Conservation (phyloP, 352 stramenopile species). For the Phytophthora sojae region DNA sequence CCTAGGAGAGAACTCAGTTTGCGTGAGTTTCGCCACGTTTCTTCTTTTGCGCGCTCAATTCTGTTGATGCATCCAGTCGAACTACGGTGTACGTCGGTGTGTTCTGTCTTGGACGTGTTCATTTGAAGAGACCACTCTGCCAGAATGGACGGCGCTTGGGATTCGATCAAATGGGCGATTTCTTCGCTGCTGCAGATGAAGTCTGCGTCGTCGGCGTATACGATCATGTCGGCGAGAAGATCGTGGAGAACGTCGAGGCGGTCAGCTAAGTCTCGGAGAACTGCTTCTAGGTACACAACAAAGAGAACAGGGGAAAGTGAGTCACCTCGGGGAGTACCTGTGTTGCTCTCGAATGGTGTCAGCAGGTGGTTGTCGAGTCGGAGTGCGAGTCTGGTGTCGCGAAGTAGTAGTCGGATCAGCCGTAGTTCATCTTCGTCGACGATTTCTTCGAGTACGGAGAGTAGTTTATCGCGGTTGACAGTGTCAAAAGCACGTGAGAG, state of each 20-base stretch:
- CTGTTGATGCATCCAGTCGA: not conserved
- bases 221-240: conserved; percentile 16
- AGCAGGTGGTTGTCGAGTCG: not conserved
- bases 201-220: conserved; percentile 12
- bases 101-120: conserved; percentile 20
- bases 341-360: conserved; percentile 20
- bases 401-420: conserved; percentile 12
- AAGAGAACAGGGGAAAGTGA: conserved; percentile 24
- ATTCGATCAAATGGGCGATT: conserved; percentile 1
- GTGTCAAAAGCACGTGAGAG: conserved; percentile 18
- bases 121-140: conserved; percentile 12
- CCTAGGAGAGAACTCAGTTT: conserved; percentile 20
- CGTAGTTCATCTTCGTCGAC: conserved; percentile 13
- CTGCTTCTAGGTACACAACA: conserved; percentile 23
- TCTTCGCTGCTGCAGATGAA: conserved; percentile 3
- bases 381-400: conserved; percentile 3
- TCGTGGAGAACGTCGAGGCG: conserved; percentile 8
- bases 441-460: conserved; percentile 1
- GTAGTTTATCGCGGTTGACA: conserved; percentile 11
- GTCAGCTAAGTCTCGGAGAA: conserved; percentile 3
- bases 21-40: conserved; percentile 9
- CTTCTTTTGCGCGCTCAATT: not conserved
- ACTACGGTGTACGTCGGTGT: conserved; percentile 3
- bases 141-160: conserved; percentile 4
- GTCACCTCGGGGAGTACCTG: conserved; percentile 16